phyloP scores from a whole-genome alignment of 2,329 filamentous ascomycete species.

The Colletotrichum sp. region DNA sequence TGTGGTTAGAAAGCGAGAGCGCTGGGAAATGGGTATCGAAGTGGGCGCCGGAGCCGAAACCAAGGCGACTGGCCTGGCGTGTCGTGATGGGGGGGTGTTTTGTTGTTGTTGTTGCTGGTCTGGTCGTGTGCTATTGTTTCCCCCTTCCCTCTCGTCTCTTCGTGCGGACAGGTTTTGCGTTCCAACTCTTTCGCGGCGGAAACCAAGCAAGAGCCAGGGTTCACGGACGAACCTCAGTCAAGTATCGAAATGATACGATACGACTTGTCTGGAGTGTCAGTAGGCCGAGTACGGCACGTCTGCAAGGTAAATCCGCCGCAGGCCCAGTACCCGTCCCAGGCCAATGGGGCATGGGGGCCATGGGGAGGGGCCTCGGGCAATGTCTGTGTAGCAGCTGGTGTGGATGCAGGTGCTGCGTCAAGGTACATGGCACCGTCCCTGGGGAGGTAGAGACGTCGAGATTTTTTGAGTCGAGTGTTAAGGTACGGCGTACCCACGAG shows the following conservation, averaged over 20 bases:
- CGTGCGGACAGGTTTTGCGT: background rate
- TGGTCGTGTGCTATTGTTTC: conserved; percentile 2
- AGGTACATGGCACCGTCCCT: background rate
- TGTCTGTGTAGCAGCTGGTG: conserved; percentile 19
- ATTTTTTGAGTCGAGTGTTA: background rate
- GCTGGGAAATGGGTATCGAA: background rate
- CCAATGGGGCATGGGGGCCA: conserved; percentile 15
- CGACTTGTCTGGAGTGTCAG: conserved; percentile 23
- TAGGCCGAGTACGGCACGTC: conserved; percentile 22
- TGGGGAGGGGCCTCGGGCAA: conserved; percentile 16
- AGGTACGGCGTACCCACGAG: conserved; percentile 13
- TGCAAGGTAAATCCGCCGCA: conserved; percentile 33
- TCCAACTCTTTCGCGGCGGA: conserved; percentile 8
- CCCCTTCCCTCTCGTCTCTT: conserved; percentile 1
- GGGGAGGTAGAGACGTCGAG: background rate
- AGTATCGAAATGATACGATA: conserved; percentile 25
- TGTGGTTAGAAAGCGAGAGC: background rate
- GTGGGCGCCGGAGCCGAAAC: conserved; percentile 5
- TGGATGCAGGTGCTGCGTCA: background rate
- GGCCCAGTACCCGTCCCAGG: conserved; percentile 22
- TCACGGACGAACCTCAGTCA: conserved; percentile 26
- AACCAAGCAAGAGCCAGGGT: conserved; percentile 10
- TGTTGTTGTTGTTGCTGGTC: background rate
- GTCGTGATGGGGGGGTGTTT: background rate
- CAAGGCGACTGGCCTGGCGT: background rate